A percentile compares a stretch with the other conserved stretches of the same genome.
Evolutionary conservation across 805 yeast species (phyloP).

Genomic region (Yarrowia phangngaensis): DNA sequence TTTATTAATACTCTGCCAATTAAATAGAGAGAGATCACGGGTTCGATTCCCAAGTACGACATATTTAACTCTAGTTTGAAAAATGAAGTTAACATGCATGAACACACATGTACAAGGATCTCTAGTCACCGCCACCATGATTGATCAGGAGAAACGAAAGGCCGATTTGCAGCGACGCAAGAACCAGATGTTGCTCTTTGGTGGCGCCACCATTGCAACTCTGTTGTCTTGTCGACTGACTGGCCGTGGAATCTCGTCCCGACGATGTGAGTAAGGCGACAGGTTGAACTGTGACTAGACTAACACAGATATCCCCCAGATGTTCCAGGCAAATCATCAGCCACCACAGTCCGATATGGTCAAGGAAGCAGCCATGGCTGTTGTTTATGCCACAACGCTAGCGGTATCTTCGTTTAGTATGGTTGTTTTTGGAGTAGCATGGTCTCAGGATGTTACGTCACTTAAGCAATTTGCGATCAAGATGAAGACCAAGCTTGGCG

Average conservation of each 20-base stretch:
- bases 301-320: conserved; percentile 53
- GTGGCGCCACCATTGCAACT: conserved; percentile 68
- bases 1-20: neutral
- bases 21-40: neutral
- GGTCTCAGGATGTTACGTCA: conserved; percentile 71
- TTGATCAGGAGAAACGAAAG: conserved; percentile 21
- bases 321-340: conserved; percentile 79
- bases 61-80: neutral
- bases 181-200: conserved; percentile 66
- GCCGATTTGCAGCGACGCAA: conserved; percentile 40
- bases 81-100: conserved; percentile 8
- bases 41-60: neutral
- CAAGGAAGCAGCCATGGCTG: conserved; percentile 80
- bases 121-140: conserved; percentile 20
- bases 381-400: conserved; percentile 71
- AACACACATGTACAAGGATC: too few species aligned
- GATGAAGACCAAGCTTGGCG: conserved; percentile 64
- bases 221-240: conserved; percentile 70
- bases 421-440: conserved; percentile 68
- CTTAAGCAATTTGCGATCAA: conserved; percentile 67
- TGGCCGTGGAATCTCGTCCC: conserved; percentile 63
- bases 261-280: conserved; percentile 47
- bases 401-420: conserved; percentile 70
- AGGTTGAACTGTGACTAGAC: neutral
- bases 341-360: conserved; percentile 81